A percentile compares a stretch with the other conserved stretches of the same genome.
Conservation (phyloP, 345 rosid species). For the Bruguiera sexangula region DNA sequence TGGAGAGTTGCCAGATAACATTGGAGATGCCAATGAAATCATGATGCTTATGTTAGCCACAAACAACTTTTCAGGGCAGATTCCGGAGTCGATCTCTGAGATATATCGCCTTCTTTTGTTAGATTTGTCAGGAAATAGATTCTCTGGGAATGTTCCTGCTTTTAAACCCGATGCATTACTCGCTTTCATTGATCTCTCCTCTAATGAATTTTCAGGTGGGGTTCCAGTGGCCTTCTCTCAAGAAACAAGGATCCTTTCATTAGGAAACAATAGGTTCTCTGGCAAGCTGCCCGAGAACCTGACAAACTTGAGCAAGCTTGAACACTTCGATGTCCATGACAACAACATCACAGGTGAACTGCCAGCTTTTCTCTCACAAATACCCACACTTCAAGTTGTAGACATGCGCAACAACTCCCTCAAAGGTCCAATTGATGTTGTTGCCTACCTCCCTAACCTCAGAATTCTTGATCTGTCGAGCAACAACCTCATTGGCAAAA, state of each 20-base stretch:
- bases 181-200: slow-evolving; percentile 31
- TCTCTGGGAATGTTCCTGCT: slow-evolving; percentile 28
- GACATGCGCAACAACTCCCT: slow-evolving; percentile 28
- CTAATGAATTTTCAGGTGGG: slow-evolving; percentile 33
- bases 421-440: slow-evolving; percentile 11
- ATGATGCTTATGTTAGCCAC: slow-evolving; percentile 29
- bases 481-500: slow-evolving; percentile 27
- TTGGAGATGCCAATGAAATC: slow-evolving; percentile 24
- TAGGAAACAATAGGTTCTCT: slow-evolving; percentile 29
- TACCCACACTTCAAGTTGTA: slow-evolving; percentile 28
- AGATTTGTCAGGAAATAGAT: slow-evolving; percentile 32
- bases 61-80: slow-evolving; percentile 32
- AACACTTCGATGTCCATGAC: slow-evolving; percentile 34
- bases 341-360: slow-evolving; percentile 33
- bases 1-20: slow-evolving; percentile 37
- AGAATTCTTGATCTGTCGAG: slow-evolving; percentile 32
- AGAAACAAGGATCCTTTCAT: slow-evolving; percentile 22
- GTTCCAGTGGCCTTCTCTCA: slow-evolving; percentile 23
- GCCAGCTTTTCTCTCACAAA: slow-evolving; percentile 26
- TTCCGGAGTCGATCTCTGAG: slow-evolving; percentile 26
- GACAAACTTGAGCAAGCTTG: slow-evolving; percentile 26
- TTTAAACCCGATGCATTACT: slow-evolving; percentile 20
- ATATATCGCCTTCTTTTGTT: slow-evolving; percentile 30
- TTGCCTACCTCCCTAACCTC: slow-evolving; percentile 27
- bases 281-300: slow-evolving; percentile 27